These are phyloP conservation scores for Microcos paniculata DNA, from an alignment of 345 rosid genomes.

Conservation along the genomic window DNA sequence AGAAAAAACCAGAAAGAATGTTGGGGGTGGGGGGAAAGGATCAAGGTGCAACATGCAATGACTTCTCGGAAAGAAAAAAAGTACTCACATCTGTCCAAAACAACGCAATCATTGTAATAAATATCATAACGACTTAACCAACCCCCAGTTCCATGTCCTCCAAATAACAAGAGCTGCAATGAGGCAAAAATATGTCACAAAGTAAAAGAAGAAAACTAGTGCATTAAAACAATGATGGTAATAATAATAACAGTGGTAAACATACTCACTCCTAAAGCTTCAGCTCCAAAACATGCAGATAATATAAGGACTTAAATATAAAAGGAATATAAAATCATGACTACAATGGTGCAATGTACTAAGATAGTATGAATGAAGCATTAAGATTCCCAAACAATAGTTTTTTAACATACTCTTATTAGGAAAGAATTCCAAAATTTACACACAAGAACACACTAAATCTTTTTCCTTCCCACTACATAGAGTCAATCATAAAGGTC, in stretches of 20 bases:
- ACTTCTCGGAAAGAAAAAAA: background rate
- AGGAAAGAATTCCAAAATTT: background rate
- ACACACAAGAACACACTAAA: background rate
- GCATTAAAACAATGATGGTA: background rate
- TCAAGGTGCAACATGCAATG: background rate
- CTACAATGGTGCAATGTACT: background rate
- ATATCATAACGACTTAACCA: slow-evolving; percentile 98
- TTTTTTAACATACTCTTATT: background rate
- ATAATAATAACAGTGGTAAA: background rate
- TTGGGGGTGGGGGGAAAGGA: background rate
- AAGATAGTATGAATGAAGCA: background rate
- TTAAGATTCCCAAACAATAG: background rate
- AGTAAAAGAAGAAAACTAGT: background rate
- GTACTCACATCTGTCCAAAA: slow-evolving; percentile 80
- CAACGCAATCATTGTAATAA: slow-evolving; percentile 80
- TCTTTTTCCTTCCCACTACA: background rate
- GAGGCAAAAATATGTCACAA: background rate
- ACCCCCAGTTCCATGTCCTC: slow-evolving; percentile 99
- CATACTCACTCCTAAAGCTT: background rate
- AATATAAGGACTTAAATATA: background rate
- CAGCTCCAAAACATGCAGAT: background rate
- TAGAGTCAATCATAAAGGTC: background rate
- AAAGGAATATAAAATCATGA: too few species aligned
- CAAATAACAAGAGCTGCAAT: slow-evolving; percentile 87
- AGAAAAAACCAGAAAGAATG: background rate